Conservation (phyloP, 1,139 yeast genomes). For the Saccharomyces hybrid region DNA sequence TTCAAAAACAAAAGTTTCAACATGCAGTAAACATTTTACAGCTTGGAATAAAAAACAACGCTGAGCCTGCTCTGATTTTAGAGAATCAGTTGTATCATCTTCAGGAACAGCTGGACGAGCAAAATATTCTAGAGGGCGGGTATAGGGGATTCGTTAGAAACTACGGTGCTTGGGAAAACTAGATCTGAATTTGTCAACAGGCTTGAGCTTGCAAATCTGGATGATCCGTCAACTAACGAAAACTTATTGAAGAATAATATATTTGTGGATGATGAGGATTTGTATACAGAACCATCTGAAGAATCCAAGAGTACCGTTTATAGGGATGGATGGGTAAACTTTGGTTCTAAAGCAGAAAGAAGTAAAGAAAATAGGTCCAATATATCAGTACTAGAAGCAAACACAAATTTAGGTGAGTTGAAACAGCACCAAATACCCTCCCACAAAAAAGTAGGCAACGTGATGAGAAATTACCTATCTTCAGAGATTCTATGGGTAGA, state of each 20-base stretch:
- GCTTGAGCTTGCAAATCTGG: neutral
- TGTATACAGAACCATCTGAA: neutral
- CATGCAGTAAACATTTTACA: conserved; percentile 61
- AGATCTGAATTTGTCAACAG: neutral
- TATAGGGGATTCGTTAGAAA: neutral
- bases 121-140: neutral
- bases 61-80: conserved; percentile 59
- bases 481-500: conserved; percentile 35
- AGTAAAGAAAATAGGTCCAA: conserved; percentile 53
- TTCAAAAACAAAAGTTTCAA: conserved; percentile 44
- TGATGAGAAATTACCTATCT: conserved; percentile 38
- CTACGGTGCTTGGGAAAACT: neutral
- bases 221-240: neutral
- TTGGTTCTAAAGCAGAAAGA: conserved; percentile 47
- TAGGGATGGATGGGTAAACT: conserved; percentile 40
- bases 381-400: neutral
- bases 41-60: conserved; percentile 51
- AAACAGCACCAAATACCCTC: conserved; percentile 33
- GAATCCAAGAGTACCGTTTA: conserved; percentile 1
- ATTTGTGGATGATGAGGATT: neutral
- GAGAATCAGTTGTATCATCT: conserved; percentile 31
- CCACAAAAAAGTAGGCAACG: conserved; percentile 9
- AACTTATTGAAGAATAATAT: neutral
- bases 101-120: neutral
- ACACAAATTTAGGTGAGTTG: conserved; percentile 14